Percentiles rank a stretch among this genome's conserved stretches.
Evolutionary conservation across 441 rosid genomes (phyloP).

Genomic region (Gossypium aridum): DNA sequence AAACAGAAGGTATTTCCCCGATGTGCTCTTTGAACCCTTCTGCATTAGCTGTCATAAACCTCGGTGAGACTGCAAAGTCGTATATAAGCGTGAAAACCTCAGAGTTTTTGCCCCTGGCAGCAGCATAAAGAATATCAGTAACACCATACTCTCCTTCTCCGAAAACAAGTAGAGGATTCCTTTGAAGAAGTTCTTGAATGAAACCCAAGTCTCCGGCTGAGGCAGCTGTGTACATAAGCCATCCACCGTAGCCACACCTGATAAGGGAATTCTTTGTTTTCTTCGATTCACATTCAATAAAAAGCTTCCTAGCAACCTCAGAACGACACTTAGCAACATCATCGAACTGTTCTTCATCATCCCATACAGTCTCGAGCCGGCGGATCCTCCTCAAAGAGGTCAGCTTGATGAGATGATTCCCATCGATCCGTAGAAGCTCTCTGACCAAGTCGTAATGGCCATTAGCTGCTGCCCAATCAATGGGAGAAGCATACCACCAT

Average conservation of each 20-base stretch:
- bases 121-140: slow-evolving; percentile 76
- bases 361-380: slow-evolving; percentile 92
- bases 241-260: slow-evolving; percentile 71
- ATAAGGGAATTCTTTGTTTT: slow-evolving; percentile 49
- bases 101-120: slow-evolving; percentile 62
- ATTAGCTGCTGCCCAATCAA: slow-evolving; percentile 87
- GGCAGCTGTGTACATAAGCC: slow-evolving; percentile 86
- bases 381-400: slow-evolving; percentile 86
- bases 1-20: slow-evolving; percentile 54
- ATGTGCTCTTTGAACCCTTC: slow-evolving; percentile 45
- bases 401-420: slow-evolving; percentile 75
- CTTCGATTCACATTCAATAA: slow-evolving; percentile 51
- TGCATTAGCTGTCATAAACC: slow-evolving; percentile 42
- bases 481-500: slow-evolving; percentile 96
- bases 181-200: slow-evolving; percentile 52
- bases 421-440: slow-evolving; percentile 69
- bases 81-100: slow-evolving; percentile 56
- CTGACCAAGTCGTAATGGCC: slow-evolving; percentile 80
- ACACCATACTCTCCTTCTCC: slow-evolving; percentile 93
- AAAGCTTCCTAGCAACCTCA: slow-evolving; percentile 59
- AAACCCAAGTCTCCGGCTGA: slow-evolving; percentile 72
- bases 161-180: slow-evolving; percentile 67
- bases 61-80: slow-evolving; percentile 60
- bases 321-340: slow-evolving; percentile 66
- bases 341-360: slow-evolving; percentile 65